Percentiles rank a stretch among this genome's conserved stretches.
These are phyloP conservation scores for Diaporthe capsici DNA, from an alignment of 2,329 filamentous ascomycete species.

Conservation along the genomic window DNA sequence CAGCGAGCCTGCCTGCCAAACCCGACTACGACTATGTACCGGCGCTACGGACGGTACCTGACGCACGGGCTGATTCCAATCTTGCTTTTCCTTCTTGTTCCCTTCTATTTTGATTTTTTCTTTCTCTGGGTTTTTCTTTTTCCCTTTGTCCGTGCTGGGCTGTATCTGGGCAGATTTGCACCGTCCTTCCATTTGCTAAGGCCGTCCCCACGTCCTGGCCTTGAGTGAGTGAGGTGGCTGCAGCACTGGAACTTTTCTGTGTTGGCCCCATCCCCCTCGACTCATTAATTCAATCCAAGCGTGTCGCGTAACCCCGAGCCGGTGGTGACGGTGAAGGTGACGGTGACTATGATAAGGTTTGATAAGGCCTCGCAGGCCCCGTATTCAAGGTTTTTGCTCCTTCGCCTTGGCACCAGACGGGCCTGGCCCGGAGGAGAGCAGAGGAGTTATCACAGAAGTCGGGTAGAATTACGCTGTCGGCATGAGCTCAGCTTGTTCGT, in stretches of 20 bases:
- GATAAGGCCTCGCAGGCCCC: conserved; percentile 22
- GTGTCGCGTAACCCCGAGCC: background rate
- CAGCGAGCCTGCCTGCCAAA: background rate
- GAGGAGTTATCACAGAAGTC: background rate
- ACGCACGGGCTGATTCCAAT: background rate
- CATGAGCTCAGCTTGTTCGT: background rate
- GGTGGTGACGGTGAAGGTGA: background rate
- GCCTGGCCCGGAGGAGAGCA: background rate
- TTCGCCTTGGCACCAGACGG: conserved; percentile 1
- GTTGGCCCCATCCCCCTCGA: background rate
- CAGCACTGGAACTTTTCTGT: background rate
- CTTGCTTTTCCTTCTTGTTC: background rate
- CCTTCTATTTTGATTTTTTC: background rate
- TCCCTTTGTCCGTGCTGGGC: background rate
- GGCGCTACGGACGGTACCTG: conserved; percentile 14
- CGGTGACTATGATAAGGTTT: conserved; percentile 10
- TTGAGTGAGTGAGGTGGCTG: background rate
- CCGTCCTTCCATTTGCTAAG: background rate
- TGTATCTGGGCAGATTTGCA: background rate
- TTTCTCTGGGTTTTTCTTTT: background rate
- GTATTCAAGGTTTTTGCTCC: conserved; percentile 27
- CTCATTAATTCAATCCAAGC: background rate
- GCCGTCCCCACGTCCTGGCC: background rate
- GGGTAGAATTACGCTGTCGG: background rate
- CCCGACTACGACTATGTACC: background rate